Evolutionary conservation across 768 basidiomycete species (phyloP), one percentile per base, ranked within the genome.

Genomic region (Neoboletus subvelutipes): DNA sequence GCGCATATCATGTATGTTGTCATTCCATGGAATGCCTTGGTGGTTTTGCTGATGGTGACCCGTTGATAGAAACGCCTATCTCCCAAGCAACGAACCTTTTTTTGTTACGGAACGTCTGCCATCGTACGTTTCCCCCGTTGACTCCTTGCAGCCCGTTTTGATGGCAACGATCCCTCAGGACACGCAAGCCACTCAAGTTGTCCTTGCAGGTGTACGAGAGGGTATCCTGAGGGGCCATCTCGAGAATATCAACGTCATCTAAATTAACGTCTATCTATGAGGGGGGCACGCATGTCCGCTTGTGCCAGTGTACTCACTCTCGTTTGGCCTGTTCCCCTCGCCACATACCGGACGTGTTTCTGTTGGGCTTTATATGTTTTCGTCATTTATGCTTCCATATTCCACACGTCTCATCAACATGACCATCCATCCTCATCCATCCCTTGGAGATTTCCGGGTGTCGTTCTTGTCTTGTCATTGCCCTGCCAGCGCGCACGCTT

Each of bases 21-120:
- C 43, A 22, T 46, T 15, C 34, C 18, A 3, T 42, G 34, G 5
- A 17, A 36, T 37, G 1, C 15, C 39, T 20, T 15, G 10, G 29
- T 36, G 11, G n/a, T 1, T n/a, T n/a, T 55, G 15, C 24, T 52
- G 54, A 60, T 41, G 26, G 7, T 36, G 29, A 45, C 51, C 33
- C 36, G 39, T 51, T 36, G 48, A 42, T 58, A 87, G 83, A 82
- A 78, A 66, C 79, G 79, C 24, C 71, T 80, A 24, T 88, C 86
- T 2, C 83, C 84, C 1, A 70, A 77, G 34, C 72, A 77, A 28
- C 77, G 88, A 5, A 75, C 82, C 1, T 88, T 88, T 64, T 82
- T 86, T 61, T 84, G 81, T 59, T 82, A 89, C 62, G 83, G 86
- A 63, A 88, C 87, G 0, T 86, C 86, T 39, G 87, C 87, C 5